These are phyloP conservation scores for Nectriaceae sp. DNA, from an alignment of 2,329 filamentous ascomycete genomes.

Conservation along the genomic window DNA sequence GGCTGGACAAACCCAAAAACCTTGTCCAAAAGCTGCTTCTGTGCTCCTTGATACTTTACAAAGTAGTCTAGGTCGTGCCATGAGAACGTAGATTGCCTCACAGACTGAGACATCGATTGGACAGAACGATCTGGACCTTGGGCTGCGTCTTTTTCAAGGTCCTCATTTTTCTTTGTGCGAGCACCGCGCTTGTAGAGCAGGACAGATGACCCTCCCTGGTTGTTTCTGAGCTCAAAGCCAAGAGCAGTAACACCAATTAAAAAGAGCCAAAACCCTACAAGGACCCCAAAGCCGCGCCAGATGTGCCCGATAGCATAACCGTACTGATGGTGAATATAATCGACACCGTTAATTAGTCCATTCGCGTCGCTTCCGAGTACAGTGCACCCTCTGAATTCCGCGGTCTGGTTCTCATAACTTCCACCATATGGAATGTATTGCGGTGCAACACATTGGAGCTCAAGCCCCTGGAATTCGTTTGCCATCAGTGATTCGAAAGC, in stretches of 20 bases:
- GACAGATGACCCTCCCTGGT: conserved; percentile 13
- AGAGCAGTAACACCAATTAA: conserved; percentile 70
- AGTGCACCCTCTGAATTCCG: conserved; percentile 50
- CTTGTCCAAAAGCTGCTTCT: conserved; percentile 58
- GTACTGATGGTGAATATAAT: conserved; percentile 52
- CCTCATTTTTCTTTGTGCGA: conserved; percentile 32
- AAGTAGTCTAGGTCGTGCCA: conserved; percentile 72
- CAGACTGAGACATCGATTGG: conserved; percentile 30
- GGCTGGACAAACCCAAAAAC: conserved; percentile 78
- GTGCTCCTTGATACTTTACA: conserved; percentile 63
- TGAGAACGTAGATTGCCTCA: conserved; percentile 66
- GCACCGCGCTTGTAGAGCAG: conserved; percentile 12
- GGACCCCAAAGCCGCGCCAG: conserved; percentile 73
- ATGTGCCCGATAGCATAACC: conserved; percentile 54
- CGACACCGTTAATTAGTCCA: conserved; percentile 49
- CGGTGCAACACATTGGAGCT: conserved; percentile 57
- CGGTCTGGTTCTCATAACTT: conserved; percentile 25
- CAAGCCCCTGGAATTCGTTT: conserved; percentile 58
- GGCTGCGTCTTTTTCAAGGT: conserved; percentile 23
- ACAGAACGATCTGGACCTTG: conserved; percentile 1
- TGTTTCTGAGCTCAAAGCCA: conserved; percentile 56
- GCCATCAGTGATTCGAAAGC: conserved; percentile 63
- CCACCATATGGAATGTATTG: conserved; percentile 56
- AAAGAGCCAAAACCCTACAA: conserved; percentile 70
- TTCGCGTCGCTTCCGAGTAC: conserved; percentile 47